Evolutionary conservation across 208 protist genomes (phyloP).

Genomic region (Leishmania arabica): DNA sequence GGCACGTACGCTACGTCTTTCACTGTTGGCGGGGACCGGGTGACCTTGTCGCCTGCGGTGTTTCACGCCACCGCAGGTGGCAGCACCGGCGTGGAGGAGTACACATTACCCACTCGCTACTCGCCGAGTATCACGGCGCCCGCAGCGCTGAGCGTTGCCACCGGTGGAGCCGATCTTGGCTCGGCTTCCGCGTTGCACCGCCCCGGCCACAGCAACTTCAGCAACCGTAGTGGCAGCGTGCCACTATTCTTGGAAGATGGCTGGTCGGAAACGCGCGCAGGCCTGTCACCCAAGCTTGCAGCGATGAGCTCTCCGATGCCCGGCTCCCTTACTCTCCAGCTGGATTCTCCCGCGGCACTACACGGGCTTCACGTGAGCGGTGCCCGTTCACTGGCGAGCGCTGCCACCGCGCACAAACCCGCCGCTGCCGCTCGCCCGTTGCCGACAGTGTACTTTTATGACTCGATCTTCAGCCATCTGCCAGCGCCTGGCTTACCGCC

Average conservation of each 20-base stretch:
- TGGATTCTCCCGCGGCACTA: constrained; percentile 3
- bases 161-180: not conserved
- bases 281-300: constrained; percentile 12
- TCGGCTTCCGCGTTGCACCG: not conserved
- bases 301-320: constrained; percentile 3
- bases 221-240: constrained; percentile 4
- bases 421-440: constrained; percentile 16
- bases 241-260: constrained; percentile 20
- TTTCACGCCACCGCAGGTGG: not conserved
- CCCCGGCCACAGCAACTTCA: not conserved
- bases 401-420: not conserved
- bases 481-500: not conserved
- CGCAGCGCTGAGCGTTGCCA: not conserved
- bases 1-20: constrained; percentile 24
- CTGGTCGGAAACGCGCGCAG: constrained; percentile 21
- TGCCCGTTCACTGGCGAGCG: not conserved
- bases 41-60: constrained; percentile 19
- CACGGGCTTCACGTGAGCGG: constrained; percentile 1
- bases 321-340: constrained; percentile 6
- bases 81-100: constrained; percentile 8
- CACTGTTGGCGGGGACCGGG: constrained; percentile 17
- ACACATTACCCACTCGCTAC: constrained; percentile 21
- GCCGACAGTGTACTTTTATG: constrained; percentile 53
- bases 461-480: constrained; percentile 33
- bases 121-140: constrained; percentile 19